These are phyloP conservation scores for Kuraishia capsulata DNA, from an alignment of 805 yeast genomes.

Conservation along the genomic window DNA sequence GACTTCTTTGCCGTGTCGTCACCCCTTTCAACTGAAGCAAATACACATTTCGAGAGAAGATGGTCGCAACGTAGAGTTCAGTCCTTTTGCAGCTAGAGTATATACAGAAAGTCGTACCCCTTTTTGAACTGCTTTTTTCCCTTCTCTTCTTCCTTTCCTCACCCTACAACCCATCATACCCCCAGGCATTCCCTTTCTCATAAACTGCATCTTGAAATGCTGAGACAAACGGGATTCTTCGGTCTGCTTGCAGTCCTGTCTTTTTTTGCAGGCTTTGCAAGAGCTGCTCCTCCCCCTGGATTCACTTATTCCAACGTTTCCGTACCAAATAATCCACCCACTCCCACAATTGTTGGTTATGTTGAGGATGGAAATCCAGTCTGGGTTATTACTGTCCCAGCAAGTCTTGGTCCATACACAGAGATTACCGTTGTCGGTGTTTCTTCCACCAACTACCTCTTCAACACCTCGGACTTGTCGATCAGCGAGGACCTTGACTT, in stretches of 20 bases:
- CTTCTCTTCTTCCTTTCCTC: no score
- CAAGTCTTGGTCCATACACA: background rate
- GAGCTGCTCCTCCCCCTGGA: background rate
- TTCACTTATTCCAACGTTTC: background rate
- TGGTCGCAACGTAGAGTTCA: no score
- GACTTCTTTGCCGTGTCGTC: no score
- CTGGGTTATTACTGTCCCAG: constrained; percentile 1
- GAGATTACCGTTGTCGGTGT: background rate
- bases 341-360: background rate
- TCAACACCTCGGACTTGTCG: background rate
- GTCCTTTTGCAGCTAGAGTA: no score
- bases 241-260: background rate
- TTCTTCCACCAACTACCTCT: background rate
- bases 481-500: background rate
- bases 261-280: background rate
- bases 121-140: no score
- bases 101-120: no score
- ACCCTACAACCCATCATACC: no score
- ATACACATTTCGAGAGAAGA: no score
- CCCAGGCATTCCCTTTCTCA: no score
- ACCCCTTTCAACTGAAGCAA: no score
- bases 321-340: background rate
- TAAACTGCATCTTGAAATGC: no score
- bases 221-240: background rate
- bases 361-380: background rate